A percentile compares a stretch with the other conserved stretches of the same genome.
phyloP scores from a whole-genome alignment of 805 yeast species.

The Torulaspora delbrueckii region DNA sequence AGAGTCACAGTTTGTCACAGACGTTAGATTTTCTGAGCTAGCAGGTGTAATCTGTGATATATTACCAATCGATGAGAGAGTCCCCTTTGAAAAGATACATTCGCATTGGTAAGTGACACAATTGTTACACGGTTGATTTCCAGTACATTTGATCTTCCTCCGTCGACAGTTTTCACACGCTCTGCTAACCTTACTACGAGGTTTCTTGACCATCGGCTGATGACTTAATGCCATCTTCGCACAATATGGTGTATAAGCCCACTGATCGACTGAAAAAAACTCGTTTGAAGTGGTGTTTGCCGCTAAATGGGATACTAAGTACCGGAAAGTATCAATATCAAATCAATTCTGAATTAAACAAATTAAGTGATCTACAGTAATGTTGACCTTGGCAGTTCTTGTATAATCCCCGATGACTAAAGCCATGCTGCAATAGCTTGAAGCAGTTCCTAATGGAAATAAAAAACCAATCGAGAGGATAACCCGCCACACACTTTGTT shows the following conservation, averaged over 20 bases:
- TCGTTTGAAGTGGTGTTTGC: background rate
- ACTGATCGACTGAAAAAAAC: background rate
- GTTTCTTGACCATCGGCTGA: slow-evolving; percentile 9
- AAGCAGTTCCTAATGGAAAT: no score
- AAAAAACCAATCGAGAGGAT: no score
- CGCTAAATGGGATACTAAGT: background rate
- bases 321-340: background rate
- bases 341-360: no score
- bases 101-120: slow-evolving; percentile 32
- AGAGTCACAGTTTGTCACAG: background rate
- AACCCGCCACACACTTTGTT: no score
- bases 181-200: slow-evolving; percentile 21
- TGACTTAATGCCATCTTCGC: slow-evolving; percentile 1
- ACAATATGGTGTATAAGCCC: background rate
- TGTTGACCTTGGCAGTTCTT: no score
- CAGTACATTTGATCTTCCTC: slow-evolving; percentile 35
- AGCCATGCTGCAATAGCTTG: no score
- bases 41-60: background rate
- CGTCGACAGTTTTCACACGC: slow-evolving; percentile 35
- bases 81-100: slow-evolving; percentile 19
- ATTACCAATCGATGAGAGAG: background rate
- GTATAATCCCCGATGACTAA: no score
- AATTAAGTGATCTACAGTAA: no score
- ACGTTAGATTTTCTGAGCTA: background rate
- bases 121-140: slow-evolving; percentile 30